Evolutionary conservation across 768 basidiomycete species (phyloP), one percentile per base, ranked within the genome.

Genomic region (Psilocybe tampanensis): DNA sequence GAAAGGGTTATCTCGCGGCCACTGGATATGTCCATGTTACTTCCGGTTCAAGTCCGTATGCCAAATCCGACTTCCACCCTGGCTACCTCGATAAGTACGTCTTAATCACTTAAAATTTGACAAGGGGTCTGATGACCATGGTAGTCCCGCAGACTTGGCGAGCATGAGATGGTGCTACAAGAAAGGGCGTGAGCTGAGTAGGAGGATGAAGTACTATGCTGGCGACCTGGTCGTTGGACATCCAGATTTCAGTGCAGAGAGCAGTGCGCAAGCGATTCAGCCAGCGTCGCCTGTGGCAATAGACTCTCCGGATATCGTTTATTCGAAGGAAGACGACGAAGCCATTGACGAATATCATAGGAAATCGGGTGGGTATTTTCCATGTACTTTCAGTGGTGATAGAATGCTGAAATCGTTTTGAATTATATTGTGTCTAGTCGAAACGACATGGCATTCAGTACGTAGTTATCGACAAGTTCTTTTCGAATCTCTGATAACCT

Each of bases 111-210:
- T 13, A n/a, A 8, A 39, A n/a, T 8, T n/a, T 39, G 7, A 39
- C 36, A 5, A 39, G 15, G 15, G 36, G 12, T 39, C 53, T 55
- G 21, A 44, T 36, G 3, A 4, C 3, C 41, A 11, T 13, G 1
- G 19, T 9, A 80, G 78, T 13, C 67, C 71, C 2, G 73, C 73
- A 9, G 83, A 84, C 61, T 19, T 88, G 6, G 75, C 66, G 0
- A 68, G 77, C 19, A 59, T 86, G 44, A 72, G 72, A 52, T 82
- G 82, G 76, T 73, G 64, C 0, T 88, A 86, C 67, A 89, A 88
- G 60, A 77, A 76, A 52, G 52, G 65, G 3, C 76, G 86, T 1
- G 86, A 89, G 69, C 59, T 83, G 9, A 71, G 74, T 3, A 78
- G 87, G 33, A 81, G 86, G 15, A 84, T 86, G 79, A 63, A 72